These are phyloP conservation scores for Pleurotus tuber-regium DNA, from an alignment of 768 basidiomycete genomes.

Conservation along the genomic window DNA sequence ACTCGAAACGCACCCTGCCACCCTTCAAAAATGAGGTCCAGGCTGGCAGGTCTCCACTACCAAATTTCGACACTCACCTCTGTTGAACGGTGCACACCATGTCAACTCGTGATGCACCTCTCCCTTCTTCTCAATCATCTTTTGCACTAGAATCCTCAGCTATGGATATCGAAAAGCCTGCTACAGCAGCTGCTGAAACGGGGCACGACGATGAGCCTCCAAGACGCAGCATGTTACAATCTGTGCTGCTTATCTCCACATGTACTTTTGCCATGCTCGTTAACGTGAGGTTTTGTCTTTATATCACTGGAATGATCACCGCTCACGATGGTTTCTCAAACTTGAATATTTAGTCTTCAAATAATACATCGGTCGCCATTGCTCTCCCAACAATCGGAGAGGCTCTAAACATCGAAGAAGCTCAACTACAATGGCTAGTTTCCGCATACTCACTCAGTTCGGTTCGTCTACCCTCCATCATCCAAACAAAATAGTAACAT, in stretches of 20 bases:
- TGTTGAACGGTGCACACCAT: background rate
- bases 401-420: slow-evolving; percentile 46
- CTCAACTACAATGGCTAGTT: slow-evolving; percentile 62
- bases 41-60: background rate
- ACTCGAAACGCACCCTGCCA: background rate
- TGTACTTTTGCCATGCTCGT: slow-evolving; percentile 39
- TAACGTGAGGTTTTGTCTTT: slow-evolving; percentile 23
- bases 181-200: background rate
- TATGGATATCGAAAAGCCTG: background rate
- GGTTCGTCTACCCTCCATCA: too few relatives aligned
- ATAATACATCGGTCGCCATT: slow-evolving; percentile 47
- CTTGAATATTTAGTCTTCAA: too few relatives aligned
- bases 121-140: background rate
- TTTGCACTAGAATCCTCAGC: background rate
- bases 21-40: background rate
- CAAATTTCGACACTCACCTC: background rate
- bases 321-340: too few relatives aligned
- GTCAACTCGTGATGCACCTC: background rate
- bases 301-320: slow-evolving; percentile 14
- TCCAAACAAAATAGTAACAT: too few relatives aligned
- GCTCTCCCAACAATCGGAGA: slow-evolving; percentile 49
- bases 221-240: slow-evolving; percentile 8
- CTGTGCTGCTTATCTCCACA: slow-evolving; percentile 25
- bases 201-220: too few relatives aligned
- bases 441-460: slow-evolving; percentile 69